Percentiles rank a stretch among this genome's conserved stretches.
Conservation (phyloP, 164 flowering plant genomes). For the Amborella trichopoda region DNA sequence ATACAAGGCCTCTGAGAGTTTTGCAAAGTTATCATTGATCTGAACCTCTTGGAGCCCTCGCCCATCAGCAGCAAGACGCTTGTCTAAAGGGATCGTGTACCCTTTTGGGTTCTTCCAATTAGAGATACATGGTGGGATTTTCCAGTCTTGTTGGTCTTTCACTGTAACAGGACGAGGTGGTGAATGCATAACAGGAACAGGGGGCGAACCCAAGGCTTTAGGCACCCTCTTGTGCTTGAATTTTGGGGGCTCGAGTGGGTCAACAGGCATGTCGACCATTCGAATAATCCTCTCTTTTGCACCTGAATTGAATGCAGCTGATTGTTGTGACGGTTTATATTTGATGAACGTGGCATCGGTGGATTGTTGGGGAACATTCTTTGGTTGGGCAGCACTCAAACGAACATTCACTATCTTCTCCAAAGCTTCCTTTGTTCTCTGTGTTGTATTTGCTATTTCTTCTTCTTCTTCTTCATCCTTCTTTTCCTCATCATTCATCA, state of each 20-base stretch:
- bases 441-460: conserved; percentile 58
- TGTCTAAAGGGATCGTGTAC: conserved; percentile 90
- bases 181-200: conserved; percentile 94
- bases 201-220: conserved; percentile 88
- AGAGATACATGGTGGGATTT: conserved; percentile 90
- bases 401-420: conserved; percentile 83
- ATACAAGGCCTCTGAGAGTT: conserved; percentile 80
- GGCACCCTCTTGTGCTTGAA: conserved; percentile 96
- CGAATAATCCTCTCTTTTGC: conserved; percentile 85
- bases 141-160: conserved; percentile 96
- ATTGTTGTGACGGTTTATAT: conserved; percentile 89
- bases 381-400: conserved; percentile 71
- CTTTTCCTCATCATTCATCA: conserved; percentile 27
- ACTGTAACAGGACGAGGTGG: conserved; percentile 96
- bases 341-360: conserved; percentile 74
- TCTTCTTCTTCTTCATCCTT: conserved; percentile 26
- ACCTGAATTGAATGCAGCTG: conserved; percentile 85
- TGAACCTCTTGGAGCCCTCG: conserved; percentile 91
- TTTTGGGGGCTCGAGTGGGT: conserved; percentile 94
- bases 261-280: conserved; percentile 87
- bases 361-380: conserved; percentile 65
- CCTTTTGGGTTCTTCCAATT: conserved; percentile 99
- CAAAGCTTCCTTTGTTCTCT: conserved; percentile 52
- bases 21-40: conserved; percentile 90
- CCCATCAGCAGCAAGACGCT: conserved; percentile 96